Base-by-base conservation (phyloP, 257 asterid species). In the Coffea canephora region DNA sequence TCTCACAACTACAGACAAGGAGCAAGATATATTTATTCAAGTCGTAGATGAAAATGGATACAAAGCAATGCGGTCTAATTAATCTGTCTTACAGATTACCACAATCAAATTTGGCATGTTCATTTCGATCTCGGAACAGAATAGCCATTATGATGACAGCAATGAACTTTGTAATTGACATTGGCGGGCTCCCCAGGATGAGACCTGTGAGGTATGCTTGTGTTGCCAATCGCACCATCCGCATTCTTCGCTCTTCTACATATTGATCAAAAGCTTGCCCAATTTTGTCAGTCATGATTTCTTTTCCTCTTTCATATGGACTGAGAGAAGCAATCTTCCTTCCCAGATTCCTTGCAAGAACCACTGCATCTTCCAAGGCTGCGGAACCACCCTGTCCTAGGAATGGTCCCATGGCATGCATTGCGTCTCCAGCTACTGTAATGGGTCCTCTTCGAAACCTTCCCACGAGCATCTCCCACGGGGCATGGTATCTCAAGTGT, bases 331-430 rank as follows among this genome's bases (percentile, higher is more conserved):
- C 18, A 9, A 85, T 23, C 75, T 79, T 76, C 54, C 31, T 74
- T 18, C 80, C 87, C 67, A 87, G 52, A 57, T 82, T 82, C 82
- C 90, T 83, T 19, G 85, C 88, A 50, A 87, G 87, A 25, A 87
- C 90, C 70, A 87, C 86, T 12, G 88, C 88, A 46, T 87, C 88
- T 73, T 87, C 88, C 4, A 85, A 39, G 67, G 81, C 81, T 1
- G 87, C 83, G 7, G 90, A 87, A 15, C 87, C 87, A 46, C 90
- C 88, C 68, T 87, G 88, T 2, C 83, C 90, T 46, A 87, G 72
- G 75, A 81, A 84, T 43, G 90, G 88, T 61, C 90, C 88, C 88
- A 87, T 87, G 27, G 70, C 84, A 65, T 87, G 90, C 88, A 87
- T 85, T 73, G 90, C 90, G 75, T 87, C 90, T 59, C 90, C 90